phyloP scores from a whole-genome alignment of 805 yeast genomes.

The Candida awuae region DNA sequence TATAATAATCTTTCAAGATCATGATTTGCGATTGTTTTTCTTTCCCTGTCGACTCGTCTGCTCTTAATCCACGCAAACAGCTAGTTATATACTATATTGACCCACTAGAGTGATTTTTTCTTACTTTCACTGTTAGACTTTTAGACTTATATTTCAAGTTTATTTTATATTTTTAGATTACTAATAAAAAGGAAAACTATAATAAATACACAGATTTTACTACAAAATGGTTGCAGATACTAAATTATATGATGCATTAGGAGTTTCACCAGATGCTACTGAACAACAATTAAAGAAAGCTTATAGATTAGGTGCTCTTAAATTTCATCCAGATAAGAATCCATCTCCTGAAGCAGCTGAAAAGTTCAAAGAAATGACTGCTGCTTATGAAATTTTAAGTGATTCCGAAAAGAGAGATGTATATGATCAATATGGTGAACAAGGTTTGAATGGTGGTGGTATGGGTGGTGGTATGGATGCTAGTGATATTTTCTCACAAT shows the following conservation, averaged over 20 bases:
- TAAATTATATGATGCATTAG: constrained; percentile 64
- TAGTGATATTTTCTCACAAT: constrained; percentile 50
- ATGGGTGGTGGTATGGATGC: constrained; percentile 46
- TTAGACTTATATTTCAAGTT: too few relatives aligned
- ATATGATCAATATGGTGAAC: constrained; percentile 88
- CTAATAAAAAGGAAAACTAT: too few relatives aligned
- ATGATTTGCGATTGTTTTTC: too few relatives aligned
- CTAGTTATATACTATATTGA: too few relatives aligned
- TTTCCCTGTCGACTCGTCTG: too few relatives aligned
- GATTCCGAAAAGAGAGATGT: constrained; percentile 83
- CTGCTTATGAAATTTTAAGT: constrained; percentile 81
- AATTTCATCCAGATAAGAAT: constrained; percentile 78
- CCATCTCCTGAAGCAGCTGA: constrained; percentile 89
- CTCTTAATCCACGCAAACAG: too few relatives aligned
- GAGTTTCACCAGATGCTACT: constrained; percentile 61
- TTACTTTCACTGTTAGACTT: too few relatives aligned
- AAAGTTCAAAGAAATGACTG: constrained; percentile 83
- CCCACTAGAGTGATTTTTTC: too few relatives aligned
- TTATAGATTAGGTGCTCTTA: constrained; percentile 72
- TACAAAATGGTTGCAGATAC: constrained; percentile 83
- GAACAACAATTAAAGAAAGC: constrained; percentile 74
- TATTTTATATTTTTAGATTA: too few relatives aligned
- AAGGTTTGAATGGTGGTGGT: constrained; percentile 76
- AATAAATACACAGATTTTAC: too few relatives aligned
- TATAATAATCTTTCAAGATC: not conserved